Percentiles rank a stretch among this genome's conserved stretches.
Conservation (phyloP, 106 monocot species). For the Narthecium ossifragum region DNA sequence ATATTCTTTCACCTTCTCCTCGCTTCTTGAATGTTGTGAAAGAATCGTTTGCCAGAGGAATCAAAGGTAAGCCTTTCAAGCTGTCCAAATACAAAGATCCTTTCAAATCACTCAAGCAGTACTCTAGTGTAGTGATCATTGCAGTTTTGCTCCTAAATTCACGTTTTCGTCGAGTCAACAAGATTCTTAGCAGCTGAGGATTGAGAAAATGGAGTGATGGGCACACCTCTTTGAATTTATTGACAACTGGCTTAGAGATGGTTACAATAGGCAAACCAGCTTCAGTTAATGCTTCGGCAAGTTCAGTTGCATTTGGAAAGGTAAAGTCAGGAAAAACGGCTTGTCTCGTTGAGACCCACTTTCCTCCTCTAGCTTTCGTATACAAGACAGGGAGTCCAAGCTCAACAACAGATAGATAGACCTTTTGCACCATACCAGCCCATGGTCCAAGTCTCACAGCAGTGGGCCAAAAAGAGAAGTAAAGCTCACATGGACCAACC, state of each 20-base stretch:
- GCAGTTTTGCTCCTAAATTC: slow-evolving; percentile 56
- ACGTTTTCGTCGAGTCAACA: slow-evolving; percentile 77
- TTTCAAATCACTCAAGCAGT: slow-evolving; percentile 79
- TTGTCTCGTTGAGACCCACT: slow-evolving; percentile 89
- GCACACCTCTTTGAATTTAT: slow-evolving; percentile 64
- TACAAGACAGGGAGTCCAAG: slow-evolving; percentile 65
- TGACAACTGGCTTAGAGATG: slow-evolving; percentile 50
- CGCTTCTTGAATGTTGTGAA: slow-evolving; percentile 52
- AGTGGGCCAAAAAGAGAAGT: slow-evolving; percentile 90
- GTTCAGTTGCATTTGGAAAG: slow-evolving; percentile 51
- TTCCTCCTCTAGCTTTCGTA: slow-evolving; percentile 92
- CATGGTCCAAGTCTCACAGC: slow-evolving; percentile 66
- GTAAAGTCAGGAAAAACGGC: slow-evolving; percentile 91
- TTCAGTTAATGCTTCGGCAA: slow-evolving; percentile 63
- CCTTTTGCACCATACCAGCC: slow-evolving; percentile 56
- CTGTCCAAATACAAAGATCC: slow-evolving; percentile 31
- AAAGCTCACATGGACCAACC: slow-evolving; percentile 65
- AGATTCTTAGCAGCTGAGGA: slow-evolving; percentile 63
- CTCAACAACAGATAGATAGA: slow-evolving; percentile 66
- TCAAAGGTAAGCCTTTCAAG: slow-evolving; percentile 70
- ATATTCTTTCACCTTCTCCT: slow-evolving; percentile 81
- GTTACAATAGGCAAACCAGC: slow-evolving; percentile 75
- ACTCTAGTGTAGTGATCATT: slow-evolving; percentile 52
- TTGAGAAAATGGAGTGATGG: slow-evolving; percentile 75
- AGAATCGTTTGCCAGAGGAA: slow-evolving; percentile 81